Conservation (phyloP, 2,329 filamentous ascomycete genomes). For the Claviceps africana region DNA sequence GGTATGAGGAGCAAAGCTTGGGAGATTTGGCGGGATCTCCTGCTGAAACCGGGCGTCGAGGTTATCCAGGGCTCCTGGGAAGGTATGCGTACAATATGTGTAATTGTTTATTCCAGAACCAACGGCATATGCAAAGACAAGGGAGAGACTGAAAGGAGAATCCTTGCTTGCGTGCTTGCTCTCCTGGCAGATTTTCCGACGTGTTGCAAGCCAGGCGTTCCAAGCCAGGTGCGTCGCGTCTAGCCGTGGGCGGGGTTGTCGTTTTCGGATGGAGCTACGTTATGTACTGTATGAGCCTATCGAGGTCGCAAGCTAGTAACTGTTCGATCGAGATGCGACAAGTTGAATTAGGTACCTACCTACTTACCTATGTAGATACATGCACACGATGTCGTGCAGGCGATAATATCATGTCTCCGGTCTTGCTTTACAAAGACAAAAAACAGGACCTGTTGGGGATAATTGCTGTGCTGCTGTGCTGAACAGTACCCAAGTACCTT, state of each 20-base stretch:
- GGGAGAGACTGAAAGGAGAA: background rate
- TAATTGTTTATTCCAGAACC: background rate
- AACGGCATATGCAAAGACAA: background rate
- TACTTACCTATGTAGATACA: too few species aligned
- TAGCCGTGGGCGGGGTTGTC: background rate
- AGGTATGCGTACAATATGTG: background rate
- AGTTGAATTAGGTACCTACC: too few species aligned
- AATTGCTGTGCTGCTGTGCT: too few species aligned
- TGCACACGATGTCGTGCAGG: too few species aligned
- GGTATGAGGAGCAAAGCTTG: background rate
- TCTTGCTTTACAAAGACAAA: too few species aligned
- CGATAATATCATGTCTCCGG: too few species aligned
- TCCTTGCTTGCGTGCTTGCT: background rate
- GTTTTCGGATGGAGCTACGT: background rate
- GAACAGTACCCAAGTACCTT: too few species aligned
- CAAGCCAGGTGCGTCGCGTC: too few species aligned
- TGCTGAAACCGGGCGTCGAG: background rate
- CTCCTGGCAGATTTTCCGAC: background rate
- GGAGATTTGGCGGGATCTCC: background rate
- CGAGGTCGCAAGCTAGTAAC: background rate
- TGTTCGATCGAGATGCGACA: background rate
- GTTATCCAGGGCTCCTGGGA: background rate
- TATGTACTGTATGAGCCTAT: background rate
- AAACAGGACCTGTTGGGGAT: too few species aligned
- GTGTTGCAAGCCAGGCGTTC: background rate